Percentiles rank a stretch among this genome's conserved stretches.
phyloP scores from a whole-genome alignment of 495 filamentous ascomycete species.

The Aspergillus kassunensis region DNA sequence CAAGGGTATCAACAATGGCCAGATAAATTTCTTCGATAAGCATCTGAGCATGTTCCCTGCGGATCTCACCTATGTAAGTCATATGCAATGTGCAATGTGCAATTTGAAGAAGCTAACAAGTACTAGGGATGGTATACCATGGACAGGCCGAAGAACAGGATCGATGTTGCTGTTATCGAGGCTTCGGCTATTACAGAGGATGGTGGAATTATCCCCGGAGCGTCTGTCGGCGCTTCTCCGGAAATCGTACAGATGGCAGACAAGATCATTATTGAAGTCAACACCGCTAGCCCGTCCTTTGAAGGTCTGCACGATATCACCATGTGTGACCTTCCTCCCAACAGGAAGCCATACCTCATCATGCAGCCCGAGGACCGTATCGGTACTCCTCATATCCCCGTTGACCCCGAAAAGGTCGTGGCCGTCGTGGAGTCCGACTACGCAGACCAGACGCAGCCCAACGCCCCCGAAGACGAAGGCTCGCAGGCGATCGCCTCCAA shows the following conservation, averaged over 20 bases:
- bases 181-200: constrained; percentile 89
- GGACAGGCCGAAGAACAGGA: constrained; percentile 64
- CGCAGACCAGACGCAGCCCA: constrained; percentile 74
- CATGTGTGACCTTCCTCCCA: constrained; percentile 76
- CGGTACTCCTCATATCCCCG: constrained; percentile 77
- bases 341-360: constrained; percentile 81
- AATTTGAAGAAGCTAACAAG: background rate
- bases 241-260: constrained; percentile 87
- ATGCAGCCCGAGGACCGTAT: constrained; percentile 78
- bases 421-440: constrained; percentile 83
- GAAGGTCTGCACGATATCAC: constrained; percentile 91
- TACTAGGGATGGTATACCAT: constrained; percentile 73
- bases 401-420: constrained; percentile 84
- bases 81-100: background rate
- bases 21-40: constrained; percentile 90
- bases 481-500: constrained; percentile 72
- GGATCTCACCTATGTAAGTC: constrained; percentile 73
- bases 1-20: constrained; percentile 84
- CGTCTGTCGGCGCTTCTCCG: constrained; percentile 79
- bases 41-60: constrained; percentile 91
- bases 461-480: constrained; percentile 68
- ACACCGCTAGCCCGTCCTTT: constrained; percentile 79
- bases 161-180: constrained; percentile 85
- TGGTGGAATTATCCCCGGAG: constrained; percentile 85
- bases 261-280: constrained; percentile 93